These are phyloP conservation scores for Saccharomycopsis phalli DNA, from an alignment of 1,139 yeast genomes.

Conservation along the genomic window DNA sequence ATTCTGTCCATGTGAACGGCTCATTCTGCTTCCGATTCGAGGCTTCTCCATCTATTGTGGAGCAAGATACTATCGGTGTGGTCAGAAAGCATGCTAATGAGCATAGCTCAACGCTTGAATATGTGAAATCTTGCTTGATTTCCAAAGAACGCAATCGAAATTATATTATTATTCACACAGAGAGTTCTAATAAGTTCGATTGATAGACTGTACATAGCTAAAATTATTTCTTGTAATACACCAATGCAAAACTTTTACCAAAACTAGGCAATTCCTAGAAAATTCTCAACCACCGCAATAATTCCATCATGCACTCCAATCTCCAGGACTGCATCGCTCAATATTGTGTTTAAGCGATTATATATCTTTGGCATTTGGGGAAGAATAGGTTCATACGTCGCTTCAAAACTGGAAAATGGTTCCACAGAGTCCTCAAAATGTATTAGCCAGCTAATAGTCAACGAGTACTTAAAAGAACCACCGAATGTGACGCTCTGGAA, in stretches of 20 bases:
- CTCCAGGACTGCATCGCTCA: constrained; percentile 3
- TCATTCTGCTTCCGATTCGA: constrained; percentile 45
- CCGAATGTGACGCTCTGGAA: background rate
- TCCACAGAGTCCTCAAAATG: constrained; percentile 1
- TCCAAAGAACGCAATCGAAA: too few relatives aligned
- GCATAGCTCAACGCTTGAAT: too few relatives aligned
- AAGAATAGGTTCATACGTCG: background rate
- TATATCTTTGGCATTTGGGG: constrained; percentile 1
- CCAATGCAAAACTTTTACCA: too few relatives aligned
- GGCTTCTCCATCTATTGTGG: too few relatives aligned
- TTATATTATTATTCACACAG: too few relatives aligned
- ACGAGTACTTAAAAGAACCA: background rate
- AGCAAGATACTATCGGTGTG: constrained; percentile 29
- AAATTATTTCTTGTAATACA: too few relatives aligned
- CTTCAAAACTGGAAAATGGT: background rate
- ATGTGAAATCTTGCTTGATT: too few relatives aligned
- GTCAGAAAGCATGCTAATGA: too few relatives aligned
- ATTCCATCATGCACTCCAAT: constrained; percentile 9
- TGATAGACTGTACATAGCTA: constrained; percentile 1
- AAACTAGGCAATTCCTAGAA: background rate
- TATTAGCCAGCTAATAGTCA: background rate
- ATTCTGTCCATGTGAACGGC: constrained; percentile 61
- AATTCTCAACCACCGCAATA: constrained; percentile 7
- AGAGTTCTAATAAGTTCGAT: too few relatives aligned
- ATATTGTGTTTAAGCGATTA: constrained; percentile 1